A percentile compares a stretch with the other conserved stretches of the same genome.
phyloP scores from a whole-genome alignment of 1,139 yeast species.

The Yamadazyma songkhlaensis region DNA sequence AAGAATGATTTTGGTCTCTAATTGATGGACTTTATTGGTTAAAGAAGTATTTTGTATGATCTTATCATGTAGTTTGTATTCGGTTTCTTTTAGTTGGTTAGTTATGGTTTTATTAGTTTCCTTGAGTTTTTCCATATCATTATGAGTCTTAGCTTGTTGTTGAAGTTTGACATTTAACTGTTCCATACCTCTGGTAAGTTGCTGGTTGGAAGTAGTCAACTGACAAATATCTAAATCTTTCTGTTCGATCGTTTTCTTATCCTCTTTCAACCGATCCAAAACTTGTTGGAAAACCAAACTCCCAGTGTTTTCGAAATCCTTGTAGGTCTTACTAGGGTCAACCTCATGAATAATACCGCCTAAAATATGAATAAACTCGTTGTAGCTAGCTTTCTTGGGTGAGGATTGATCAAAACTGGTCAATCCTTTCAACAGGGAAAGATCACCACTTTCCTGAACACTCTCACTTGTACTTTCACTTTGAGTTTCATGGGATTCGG shows the following conservation, averaged over 20 bases:
- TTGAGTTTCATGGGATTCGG: neutral
- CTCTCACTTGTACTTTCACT: neutral
- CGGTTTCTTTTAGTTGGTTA: neutral
- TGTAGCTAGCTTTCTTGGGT: neutral
- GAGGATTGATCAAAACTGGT: constrained; percentile 1
- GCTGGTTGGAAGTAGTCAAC: neutral
- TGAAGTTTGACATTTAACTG: neutral
- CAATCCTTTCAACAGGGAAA: constrained; percentile 3
- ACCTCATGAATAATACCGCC: neutral
- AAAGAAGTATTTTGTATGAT: neutral
- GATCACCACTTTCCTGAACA: neutral
- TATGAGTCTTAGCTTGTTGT: neutral
- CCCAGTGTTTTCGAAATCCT: constrained; percentile 1
- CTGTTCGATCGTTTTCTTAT: neutral
- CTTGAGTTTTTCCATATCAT: neutral
- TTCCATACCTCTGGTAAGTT: neutral
- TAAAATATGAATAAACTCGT: neutral
- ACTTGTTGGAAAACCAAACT: neutral
- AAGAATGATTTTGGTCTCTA: constrained; percentile 1
- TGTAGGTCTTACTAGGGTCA: neutral
- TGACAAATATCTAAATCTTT: constrained; percentile 5
- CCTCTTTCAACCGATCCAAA: neutral
- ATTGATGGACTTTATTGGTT: neutral
- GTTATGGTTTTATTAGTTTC: neutral
- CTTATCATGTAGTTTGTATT: constrained; percentile 1